Evolutionary conservation across 23 red algal genomes (phyloP), one percentile per base, ranked within the genome.

Genomic region (Gracilaria domingensis): DNA sequence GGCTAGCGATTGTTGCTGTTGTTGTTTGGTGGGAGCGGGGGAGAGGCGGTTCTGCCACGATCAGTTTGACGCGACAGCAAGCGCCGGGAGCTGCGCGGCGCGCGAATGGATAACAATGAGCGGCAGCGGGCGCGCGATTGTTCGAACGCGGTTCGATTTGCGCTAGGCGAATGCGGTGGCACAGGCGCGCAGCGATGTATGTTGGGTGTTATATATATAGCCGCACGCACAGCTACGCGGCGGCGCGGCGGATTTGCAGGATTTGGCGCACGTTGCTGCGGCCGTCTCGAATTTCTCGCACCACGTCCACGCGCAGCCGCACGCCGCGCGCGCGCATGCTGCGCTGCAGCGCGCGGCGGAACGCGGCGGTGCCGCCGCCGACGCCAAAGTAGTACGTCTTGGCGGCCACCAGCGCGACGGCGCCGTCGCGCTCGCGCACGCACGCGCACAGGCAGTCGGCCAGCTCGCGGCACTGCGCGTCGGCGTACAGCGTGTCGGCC

Each of bases 351-450:
- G 86, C 35, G 25, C 39, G 39, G 17, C 70, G 48, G 32, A 98
- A 95, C 6, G 74, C 86, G 17, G 23, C 18, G 30, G 71, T 95
- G 32, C 96, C 91, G 44, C 96, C 96, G 29, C 91, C 92, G 9
- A 98, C 91, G 39, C 96, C 96, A 95, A 98, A 98, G 76, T 98
- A 98, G 47, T 95, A 98, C 8, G 56, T 75, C 84, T 98, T 98
- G 38, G 85, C 91, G 24, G 85, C 85, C 24, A 98, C 42, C 16
- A 95, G 89, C 11, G 91, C 96, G 35, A 83, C 60, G 77, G 91
- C 96, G 24, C 82, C 23, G 21, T 36, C 23, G 8, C 37, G 35
- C 30, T 36, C 34, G 1, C 23, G 25, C 40, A 98, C 39, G 1
- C 84, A 26, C 20, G 23, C 20, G 69, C 42, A 62, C 1, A 98